Base-by-base conservation (phyloP, 2,329 filamentous ascomycete species). In the Stachybotrys echinatus region DNA sequence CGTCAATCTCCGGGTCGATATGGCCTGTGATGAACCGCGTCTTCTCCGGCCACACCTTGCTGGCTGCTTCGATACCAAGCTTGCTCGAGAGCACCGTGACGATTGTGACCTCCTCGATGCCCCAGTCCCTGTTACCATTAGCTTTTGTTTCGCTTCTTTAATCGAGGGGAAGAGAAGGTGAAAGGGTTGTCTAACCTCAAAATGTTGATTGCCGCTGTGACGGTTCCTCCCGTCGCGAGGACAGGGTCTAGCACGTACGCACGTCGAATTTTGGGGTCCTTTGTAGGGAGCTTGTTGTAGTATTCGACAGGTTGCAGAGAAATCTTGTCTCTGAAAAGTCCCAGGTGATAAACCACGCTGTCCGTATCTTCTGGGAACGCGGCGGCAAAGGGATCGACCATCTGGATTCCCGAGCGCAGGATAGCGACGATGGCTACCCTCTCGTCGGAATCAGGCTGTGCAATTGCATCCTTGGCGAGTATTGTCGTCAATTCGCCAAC, bases 181-280 rank as follows among this genome's bases (percentile, higher is more conserved):
- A n/a, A n/a, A n/a, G n/a, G n/a, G n/a, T n/a, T n/a, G n/a, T n/a
- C n/a, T n/a, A n/a, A n/a, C 57, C 49, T 58, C 51, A 87, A 63
- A 3, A 80, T 81, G 48, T 85, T 81, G 53, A 87, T 86, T 0
- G 83, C 84, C 0, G 84, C 83, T 45, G 76, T 77, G 1, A 80
- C 76, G 0, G 84, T 88, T 0, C 79, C 81, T n/a, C 84, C 84
- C 0, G 84, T 87, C 0, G 84, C 84, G 53, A 87, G 82, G 49
- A 87, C 73, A 0, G 84, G 84, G 58, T 88, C 84, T 10, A 86
- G 71, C 17, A 88, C 69, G 54, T 87, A 82, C 7, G 84, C 84
- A 61, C 77, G 76, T 64, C 76, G 81, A 19, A 58, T 54, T 1
- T 48, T 53, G 17, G 55, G 47, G 8, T 48, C 47, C 42, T 52